Base-by-base conservation (phyloP, 2,329 filamentous ascomycete species). In the Hirsutella rhossiliensis region DNA sequence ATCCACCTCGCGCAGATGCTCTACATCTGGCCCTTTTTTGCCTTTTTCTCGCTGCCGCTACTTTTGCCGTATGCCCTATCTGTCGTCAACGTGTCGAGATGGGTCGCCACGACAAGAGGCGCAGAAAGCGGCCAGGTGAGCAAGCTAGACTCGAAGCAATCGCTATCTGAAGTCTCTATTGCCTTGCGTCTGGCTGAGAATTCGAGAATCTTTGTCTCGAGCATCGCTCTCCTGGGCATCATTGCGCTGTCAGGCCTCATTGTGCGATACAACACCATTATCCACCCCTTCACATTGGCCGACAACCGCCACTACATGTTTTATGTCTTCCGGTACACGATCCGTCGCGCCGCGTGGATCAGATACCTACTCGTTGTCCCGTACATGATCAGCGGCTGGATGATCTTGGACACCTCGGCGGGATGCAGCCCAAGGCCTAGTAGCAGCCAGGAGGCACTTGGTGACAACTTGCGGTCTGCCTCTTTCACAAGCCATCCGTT, bases 271-370 rank as follows among this genome's bases (percentile, higher is more conserved):
- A 97, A 96, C 71, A 98, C 92, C 30, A 83, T 95, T 49, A 77
- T 97, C 38, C 92, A 98, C 57, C 90, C 92, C 0, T 98, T 97
- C 60, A 95, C 89, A 0, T 75, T 97, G 1, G 92, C 92, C 30
- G 92, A 98, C 62, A 98, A 98, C 62, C 75, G 92, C 3, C 92
- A 98, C 62, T 98, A 95, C 67, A 83, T 94, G 61, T 98, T 98
- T 63, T 98, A 98, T 65, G 71, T 94, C 47, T 98, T 98, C 69
- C 81, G 88, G 1, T 79, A 88, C 55, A 81, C 84, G 6, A 81
- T 97, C 32, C 75, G 84, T 3, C 73, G 72, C 6, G 76, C 85
- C 37, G 67, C 71, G 1, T 63, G 68, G 17, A 63, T 87, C 42
- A 81, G 81, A 31, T 88, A 87, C 53, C 62, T 73, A 1, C 79